These are phyloP conservation scores for Ashbya aceris DNA, from an alignment of 1,139 yeast genomes.

Conservation along the genomic window DNA sequence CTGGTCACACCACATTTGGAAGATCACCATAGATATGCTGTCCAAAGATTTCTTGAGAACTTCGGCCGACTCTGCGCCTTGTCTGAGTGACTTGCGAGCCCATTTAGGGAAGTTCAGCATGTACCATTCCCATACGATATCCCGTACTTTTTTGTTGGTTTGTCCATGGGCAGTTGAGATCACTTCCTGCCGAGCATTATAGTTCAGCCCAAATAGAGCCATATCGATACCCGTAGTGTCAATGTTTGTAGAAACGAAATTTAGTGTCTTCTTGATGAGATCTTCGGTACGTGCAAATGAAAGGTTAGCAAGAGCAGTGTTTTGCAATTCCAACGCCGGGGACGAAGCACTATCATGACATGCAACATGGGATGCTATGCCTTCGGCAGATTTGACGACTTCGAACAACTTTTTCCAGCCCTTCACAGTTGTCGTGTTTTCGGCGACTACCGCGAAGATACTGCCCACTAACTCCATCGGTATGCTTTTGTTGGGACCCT, in stretches of 20 bases:
- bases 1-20: slow-evolving; percentile 36
- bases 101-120: slow-evolving; percentile 42
- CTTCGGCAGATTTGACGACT: slow-evolving; percentile 41
- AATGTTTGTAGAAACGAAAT: slow-evolving; percentile 46
- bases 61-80: slow-evolving; percentile 34
- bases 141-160: slow-evolving; percentile 16
- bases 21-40: slow-evolving; percentile 36
- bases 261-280: slow-evolving; percentile 44
- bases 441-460: slow-evolving; percentile 30
- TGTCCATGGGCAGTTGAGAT: neutral
- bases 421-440: slow-evolving; percentile 34
- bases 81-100: slow-evolving; percentile 37
- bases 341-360: slow-evolving; percentile 15
- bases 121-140: slow-evolving; percentile 47
- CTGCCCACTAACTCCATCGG: slow-evolving; percentile 41
- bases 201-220: slow-evolving; percentile 43
- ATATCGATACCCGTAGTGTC: slow-evolving; percentile 46
- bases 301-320: slow-evolving; percentile 45
- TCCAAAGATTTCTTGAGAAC: slow-evolving; percentile 35
- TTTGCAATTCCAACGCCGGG: slow-evolving; percentile 35
- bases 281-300: slow-evolving; percentile 40
- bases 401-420: slow-evolving; percentile 51
- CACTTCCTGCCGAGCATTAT: slow-evolving; percentile 17
- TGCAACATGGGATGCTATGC: slow-evolving; percentile 22
- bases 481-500: slow-evolving; percentile 41